Evolutionary conservation across 1,284 basidiomycete genomes (phyloP).

Genomic region (Tylopilus sp.): DNA sequence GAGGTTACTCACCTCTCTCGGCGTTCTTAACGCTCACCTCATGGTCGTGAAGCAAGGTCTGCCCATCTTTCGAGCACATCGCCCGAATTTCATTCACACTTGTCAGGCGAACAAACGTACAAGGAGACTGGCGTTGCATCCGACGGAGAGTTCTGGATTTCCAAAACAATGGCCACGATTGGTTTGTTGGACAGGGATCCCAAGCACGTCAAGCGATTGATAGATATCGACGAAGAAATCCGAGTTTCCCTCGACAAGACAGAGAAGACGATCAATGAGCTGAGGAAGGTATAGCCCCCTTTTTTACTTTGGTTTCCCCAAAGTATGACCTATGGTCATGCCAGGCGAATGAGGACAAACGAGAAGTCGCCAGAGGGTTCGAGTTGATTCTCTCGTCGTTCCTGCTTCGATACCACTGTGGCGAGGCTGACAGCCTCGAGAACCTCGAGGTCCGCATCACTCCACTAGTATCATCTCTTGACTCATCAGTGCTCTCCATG

Average conservation of each 20-base stretch:
- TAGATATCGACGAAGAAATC: conserved; percentile 59
- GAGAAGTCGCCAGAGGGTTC: conserved; percentile 59
- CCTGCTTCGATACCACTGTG: conserved; percentile 69
- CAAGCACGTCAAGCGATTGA: conserved; percentile 63
- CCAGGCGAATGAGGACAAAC: conserved; percentile 46
- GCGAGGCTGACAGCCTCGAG: conserved; percentile 48
- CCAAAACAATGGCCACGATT: conserved; percentile 63
- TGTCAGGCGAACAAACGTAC: conserved; percentile 43
- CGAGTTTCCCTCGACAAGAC: conserved; percentile 46
- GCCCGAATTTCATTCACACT: not conserved
- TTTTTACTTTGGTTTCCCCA: not conserved
- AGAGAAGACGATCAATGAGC: conserved; percentile 41
- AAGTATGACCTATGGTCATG: not conserved
- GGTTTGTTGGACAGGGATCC: conserved; percentile 59
- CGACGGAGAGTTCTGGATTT: conserved; percentile 79
- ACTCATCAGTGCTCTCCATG: not conserved
- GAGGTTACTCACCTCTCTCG: conserved; percentile 72
- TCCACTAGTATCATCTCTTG: not conserved
- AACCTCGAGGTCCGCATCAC: conserved; percentile 57
- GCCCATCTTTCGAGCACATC: not conserved
- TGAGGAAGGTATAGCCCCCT: conserved; percentile 47
- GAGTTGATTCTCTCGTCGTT: conserved; percentile 70
- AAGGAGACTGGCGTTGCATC: conserved; percentile 62
- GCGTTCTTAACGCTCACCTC: conserved; percentile 66
- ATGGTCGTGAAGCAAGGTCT: conserved; percentile 50